These are phyloP conservation scores for Shiraia bambusicola DNA, from an alignment of 2,329 filamentous ascomycete species.

Conservation along the genomic window DNA sequence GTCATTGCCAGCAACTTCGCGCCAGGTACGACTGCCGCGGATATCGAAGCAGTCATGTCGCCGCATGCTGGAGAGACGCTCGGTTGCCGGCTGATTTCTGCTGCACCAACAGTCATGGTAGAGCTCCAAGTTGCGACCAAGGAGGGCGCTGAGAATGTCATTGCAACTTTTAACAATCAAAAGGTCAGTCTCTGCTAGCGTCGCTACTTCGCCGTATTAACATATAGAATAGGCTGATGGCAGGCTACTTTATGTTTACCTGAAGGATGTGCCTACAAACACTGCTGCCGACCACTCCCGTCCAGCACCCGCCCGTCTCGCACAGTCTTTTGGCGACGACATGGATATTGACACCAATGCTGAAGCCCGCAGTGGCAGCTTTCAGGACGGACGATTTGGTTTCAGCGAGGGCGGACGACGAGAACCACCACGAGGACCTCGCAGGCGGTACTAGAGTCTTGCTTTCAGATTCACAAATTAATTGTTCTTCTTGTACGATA, in stretches of 20 bases:
- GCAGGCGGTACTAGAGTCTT: constrained; percentile 32
- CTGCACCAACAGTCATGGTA: constrained; percentile 70
- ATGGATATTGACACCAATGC: constrained; percentile 47
- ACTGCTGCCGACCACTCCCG: constrained; percentile 34
- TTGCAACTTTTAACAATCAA: constrained; percentile 76
- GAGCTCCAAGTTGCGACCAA: constrained; percentile 74
- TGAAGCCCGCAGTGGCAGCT: constrained; percentile 36
- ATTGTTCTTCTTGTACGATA: constrained; percentile 26
- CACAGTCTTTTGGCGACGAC: constrained; percentile 32
- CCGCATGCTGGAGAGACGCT: constrained; percentile 66
- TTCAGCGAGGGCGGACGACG: constrained; percentile 37
- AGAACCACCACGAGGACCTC: constrained; percentile 37
- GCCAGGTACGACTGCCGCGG: constrained; percentile 75
- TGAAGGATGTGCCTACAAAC: constrained; percentile 54
- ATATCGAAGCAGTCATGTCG: constrained; percentile 81
- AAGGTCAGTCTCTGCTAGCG: constrained; percentile 56
- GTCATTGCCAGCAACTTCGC: constrained; percentile 82
- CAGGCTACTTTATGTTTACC: constrained; percentile 70
- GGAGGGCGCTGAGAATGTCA: constrained; percentile 72
- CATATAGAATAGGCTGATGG: constrained; percentile 68
- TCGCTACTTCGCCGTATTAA: constrained; percentile 9
- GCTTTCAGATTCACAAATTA: constrained; percentile 1
- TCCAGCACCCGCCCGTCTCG: constrained; percentile 20
- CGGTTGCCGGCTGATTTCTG: constrained; percentile 68
- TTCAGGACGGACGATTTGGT: constrained; percentile 49